These are phyloP conservation scores for Macadamia integrifolia DNA, from an alignment of 164 flowering plant species.

Conservation along the genomic window DNA sequence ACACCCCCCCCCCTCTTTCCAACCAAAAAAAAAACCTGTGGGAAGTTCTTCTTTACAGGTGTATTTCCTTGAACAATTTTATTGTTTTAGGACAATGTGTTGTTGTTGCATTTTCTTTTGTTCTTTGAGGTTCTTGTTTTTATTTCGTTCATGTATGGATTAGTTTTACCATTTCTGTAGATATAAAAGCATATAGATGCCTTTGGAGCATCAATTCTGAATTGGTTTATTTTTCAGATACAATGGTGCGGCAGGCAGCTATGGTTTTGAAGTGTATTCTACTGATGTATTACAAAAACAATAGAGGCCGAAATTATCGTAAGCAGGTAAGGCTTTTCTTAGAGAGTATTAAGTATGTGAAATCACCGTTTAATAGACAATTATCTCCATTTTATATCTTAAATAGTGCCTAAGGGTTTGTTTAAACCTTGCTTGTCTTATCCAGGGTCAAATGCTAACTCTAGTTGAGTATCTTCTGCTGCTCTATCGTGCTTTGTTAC, in stretches of 20 bases:
- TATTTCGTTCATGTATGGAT: no score
- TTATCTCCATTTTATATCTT: neutral
- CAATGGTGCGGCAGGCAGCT: conserved; percentile 88
- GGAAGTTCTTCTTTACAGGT: no score
- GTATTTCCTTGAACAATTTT: no score
- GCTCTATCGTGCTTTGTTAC: conserved; percentile 87
- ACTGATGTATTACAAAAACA: conserved; percentile 82
- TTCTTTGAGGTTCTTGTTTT: no score
- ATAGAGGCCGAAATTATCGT: conserved; percentile 87
- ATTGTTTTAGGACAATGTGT: no score
- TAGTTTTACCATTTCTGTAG: no score
- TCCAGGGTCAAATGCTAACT: conserved; percentile 95
- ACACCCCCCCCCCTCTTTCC: no score
- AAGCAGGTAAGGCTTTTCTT: conserved; percentile 53
- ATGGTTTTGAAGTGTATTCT: conserved; percentile 77
- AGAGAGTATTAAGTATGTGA: neutral
- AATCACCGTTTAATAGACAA: neutral
- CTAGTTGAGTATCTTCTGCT: conserved; percentile 85
- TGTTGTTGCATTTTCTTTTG: no score
- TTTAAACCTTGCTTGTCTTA: neutral
- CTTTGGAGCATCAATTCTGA: neutral
- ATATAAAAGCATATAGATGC: neutral
- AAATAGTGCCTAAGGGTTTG: neutral
- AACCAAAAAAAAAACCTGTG: no score
- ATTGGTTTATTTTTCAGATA: conserved; percentile 50